A percentile compares a stretch with the other conserved stretches of the same genome.
These are phyloP conservation scores for Botrytis fragariae DNA, from an alignment of 2,329 filamentous ascomycete species.

Conservation along the genomic window DNA sequence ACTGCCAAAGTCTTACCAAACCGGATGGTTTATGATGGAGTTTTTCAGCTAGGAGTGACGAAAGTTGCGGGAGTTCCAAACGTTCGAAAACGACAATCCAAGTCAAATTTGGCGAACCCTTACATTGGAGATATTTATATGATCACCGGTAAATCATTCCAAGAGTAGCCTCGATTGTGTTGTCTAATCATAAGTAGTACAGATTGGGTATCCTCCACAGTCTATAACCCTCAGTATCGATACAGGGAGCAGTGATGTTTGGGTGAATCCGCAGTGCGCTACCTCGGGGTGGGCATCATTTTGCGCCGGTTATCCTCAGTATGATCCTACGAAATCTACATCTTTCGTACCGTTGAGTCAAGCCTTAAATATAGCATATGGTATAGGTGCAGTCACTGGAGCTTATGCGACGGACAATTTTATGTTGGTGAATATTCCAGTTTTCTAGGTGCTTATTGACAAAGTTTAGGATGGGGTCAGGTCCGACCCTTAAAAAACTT, in stretches of 20 bases:
- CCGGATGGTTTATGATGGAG: neutral
- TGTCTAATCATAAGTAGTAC: conserved; percentile 9
- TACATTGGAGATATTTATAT: conserved; percentile 17
- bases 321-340: conserved; percentile 7
- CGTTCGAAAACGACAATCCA: neutral
- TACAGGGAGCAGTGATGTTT: conserved; percentile 17
- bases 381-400: conserved; percentile 10
- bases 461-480: conserved; percentile 4
- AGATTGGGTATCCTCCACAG: conserved; percentile 16
- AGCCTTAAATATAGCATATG: conserved; percentile 12
- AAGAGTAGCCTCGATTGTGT: neutral
- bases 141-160: conserved; percentile 3
- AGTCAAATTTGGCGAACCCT: conserved; percentile 10
- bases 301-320: conserved; percentile 4
- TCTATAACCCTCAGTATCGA: conserved; percentile 13
- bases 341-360: neutral
- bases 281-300: conserved; percentile 19
- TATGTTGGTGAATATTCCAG: neutral
- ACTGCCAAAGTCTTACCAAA: neutral
- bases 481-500: conserved; percentile 11
- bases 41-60: conserved; percentile 11
- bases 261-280: conserved; percentile 18
- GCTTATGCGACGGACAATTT: conserved; percentile 14
- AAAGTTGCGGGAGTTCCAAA: conserved; percentile 5
- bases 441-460: neutral